Conservation (phyloP, 345 rosid species). For the Brassica nigra region DNA sequence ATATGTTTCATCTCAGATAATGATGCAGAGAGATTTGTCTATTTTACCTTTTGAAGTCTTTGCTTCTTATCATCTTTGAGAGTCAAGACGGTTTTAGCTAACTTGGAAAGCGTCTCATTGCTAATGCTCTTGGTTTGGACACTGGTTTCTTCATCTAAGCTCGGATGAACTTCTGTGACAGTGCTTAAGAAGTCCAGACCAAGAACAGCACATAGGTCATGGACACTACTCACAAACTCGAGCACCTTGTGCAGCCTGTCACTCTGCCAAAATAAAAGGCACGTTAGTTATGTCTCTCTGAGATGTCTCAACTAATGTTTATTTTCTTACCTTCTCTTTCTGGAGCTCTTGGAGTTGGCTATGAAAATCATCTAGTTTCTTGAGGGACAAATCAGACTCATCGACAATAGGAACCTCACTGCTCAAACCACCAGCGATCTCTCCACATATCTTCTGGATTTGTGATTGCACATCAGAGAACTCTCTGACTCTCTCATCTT, state of each 20-base stretch:
- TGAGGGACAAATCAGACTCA: slow-evolving; percentile 83
- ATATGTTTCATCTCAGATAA: not conserved
- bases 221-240: slow-evolving; percentile 90
- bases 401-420: slow-evolving; percentile 69
- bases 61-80: slow-evolving; percentile 91
- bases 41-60: slow-evolving; percentile 79
- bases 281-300: slow-evolving; percentile 6
- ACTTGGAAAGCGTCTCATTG: slow-evolving; percentile 84
- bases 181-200: slow-evolving; percentile 88
- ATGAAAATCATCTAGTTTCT: slow-evolving; percentile 77
- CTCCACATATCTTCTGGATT: slow-evolving; percentile 89
- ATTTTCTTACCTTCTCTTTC: slow-evolving; percentile 75
- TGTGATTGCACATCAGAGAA: slow-evolving; percentile 86
- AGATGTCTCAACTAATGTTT: not conserved
- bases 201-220: slow-evolving; percentile 89
- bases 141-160: slow-evolving; percentile 75
- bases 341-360: slow-evolving; percentile 89
- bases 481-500: slow-evolving; percentile 90
- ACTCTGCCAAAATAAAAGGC: slow-evolving; percentile 52
- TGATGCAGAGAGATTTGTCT: not conserved
- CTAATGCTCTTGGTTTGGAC: slow-evolving; percentile 90
- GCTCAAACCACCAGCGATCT: slow-evolving; percentile 74
- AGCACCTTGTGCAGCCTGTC: slow-evolving; percentile 90
- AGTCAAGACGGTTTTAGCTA: slow-evolving; percentile 79
- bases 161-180: slow-evolving; percentile 91